Evolutionary conservation across 2,329 filamentous ascomycete genomes (phyloP).

Genomic region (Phialophora tarda): DNA sequence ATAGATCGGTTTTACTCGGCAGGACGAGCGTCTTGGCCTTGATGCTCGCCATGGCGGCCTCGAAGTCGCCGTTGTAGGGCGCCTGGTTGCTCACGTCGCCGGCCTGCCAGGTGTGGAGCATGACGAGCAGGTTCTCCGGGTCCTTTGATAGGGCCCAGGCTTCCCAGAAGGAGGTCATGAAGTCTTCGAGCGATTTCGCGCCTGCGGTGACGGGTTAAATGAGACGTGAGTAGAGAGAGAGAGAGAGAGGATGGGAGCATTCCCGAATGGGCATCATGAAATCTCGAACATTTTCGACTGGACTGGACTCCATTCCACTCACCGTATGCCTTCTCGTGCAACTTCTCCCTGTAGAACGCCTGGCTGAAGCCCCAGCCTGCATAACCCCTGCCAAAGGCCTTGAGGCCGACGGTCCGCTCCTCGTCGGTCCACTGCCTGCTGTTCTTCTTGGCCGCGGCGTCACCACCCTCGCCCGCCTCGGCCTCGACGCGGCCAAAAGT

Average conservation of each 20-base stretch:
- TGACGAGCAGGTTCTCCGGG: slow-evolving; percentile 73
- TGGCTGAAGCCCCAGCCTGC: slow-evolving; percentile 81
- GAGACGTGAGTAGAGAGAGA: too few species aligned
- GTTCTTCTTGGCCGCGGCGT: slow-evolving; percentile 40
- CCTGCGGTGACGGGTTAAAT: slow-evolving; percentile 46
- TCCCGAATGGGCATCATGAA: too few species aligned
- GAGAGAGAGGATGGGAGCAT: too few species aligned
- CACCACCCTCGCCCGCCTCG: slow-evolving; percentile 27
- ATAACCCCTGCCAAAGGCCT: slow-evolving; percentile 75
- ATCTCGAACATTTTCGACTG: too few species aligned
- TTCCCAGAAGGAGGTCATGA: slow-evolving; percentile 78
- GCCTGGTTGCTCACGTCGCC: slow-evolving; percentile 72
- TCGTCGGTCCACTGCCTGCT: slow-evolving; percentile 57
- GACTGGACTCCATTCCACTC: neutral
- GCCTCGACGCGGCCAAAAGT: slow-evolving; percentile 52
- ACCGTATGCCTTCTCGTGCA: slow-evolving; percentile 66
- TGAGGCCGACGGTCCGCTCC: slow-evolving; percentile 64
- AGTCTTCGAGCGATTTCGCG: slow-evolving; percentile 72
- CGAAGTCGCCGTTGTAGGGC: slow-evolving; percentile 71
- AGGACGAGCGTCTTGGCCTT: slow-evolving; percentile 74
- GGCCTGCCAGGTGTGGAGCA: slow-evolving; percentile 80
- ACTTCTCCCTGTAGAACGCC: slow-evolving; percentile 73
- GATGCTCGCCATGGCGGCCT: slow-evolving; percentile 69
- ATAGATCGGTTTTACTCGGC: slow-evolving; percentile 75
- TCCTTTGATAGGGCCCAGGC: slow-evolving; percentile 70